These are phyloP conservation scores for Carex parvula DNA, from an alignment of 176 grass and related monocot genomes.

Conservation along the genomic window DNA sequence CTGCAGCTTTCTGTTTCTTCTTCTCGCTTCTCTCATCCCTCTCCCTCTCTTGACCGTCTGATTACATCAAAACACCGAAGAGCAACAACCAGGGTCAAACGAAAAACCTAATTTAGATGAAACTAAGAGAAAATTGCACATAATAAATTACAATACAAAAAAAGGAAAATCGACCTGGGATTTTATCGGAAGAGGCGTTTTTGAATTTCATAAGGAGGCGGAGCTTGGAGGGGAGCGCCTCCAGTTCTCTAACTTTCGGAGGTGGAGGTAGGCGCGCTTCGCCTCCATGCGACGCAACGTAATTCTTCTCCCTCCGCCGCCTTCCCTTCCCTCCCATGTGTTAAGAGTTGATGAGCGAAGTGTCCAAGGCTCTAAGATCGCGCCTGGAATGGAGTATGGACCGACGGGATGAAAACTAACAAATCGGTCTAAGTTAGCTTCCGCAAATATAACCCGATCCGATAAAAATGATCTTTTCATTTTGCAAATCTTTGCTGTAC, in stretches of 20 bases:
- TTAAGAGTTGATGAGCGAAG: neutral
- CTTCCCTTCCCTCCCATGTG: constrained; percentile 65
- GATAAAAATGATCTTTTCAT: too few species aligned
- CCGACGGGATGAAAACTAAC: neutral
- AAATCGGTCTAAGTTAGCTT: too few species aligned
- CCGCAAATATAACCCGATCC: too few species aligned
- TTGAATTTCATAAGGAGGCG: constrained; percentile 76
- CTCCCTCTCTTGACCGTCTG: neutral
- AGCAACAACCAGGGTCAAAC: neutral
- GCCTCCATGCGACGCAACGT: constrained; percentile 56
- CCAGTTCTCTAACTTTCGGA: constrained; percentile 69
- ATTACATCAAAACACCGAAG: neutral
- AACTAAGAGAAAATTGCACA: neutral
- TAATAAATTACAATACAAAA: neutral
- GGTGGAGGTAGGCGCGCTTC: constrained; percentile 52
- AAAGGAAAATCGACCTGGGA: neutral
- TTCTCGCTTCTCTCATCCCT: neutral
- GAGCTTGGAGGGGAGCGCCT: constrained; percentile 77
- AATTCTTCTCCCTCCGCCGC: constrained; percentile 86
- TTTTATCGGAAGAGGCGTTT: constrained; percentile 25
- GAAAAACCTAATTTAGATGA: neutral
- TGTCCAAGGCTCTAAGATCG: neutral
- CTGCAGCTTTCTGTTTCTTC: neutral
- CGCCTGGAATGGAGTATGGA: neutral
- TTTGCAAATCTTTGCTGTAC: too few species aligned